Evolutionary conservation across 2,329 filamentous ascomycete genomes (phyloP), one percentile per base, ranked within the genome.

Genomic region (Trichoderma atroviride): DNA sequence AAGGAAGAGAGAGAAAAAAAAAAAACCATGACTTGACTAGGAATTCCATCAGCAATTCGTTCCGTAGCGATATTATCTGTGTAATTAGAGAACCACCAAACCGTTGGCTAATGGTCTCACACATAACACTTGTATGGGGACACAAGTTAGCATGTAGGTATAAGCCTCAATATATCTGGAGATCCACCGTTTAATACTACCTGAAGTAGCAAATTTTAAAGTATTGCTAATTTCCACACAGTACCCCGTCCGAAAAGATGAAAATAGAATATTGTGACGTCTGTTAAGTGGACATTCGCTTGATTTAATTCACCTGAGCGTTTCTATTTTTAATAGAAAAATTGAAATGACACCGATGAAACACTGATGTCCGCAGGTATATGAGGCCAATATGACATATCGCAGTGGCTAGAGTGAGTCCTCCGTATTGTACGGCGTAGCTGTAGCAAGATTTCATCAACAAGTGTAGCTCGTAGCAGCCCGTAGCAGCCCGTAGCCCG

Each of bases 151-250:
- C 58, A 43, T 43, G 40, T 35, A 35, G 33, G 33, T 43, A 56
- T 57, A 57, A 40, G 62, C 62, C 62, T 65, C 62, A 65, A 57
- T 57, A 43, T n/a, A 27, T 65, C 24, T 57, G 37, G 63, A 66
- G 53, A 50, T 58, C 63, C 63, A 66, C 63, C 63, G 35, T 33
- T 6, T 24, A n/a, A 29, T 58, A 50, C 47, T 50, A 50, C n/a
- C 22, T 10, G 47, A 24, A n/a, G 63, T 16, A 35, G 63, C 40
- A 66, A 50, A 27, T 58, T 58, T 37, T 29, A 24, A 58, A 19
- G 55, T 27, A 27, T 35, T 66, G 22, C 53, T 66, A 58, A 66
- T 66, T 58, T 66, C 63, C 63, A 66, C 63, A 66, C 63, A 27
- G 43, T 37, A 35, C 53, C 53, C 53, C 24, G 27, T 31, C 63